Conservation (phyloP, 2,329 filamentous ascomycete genomes). For the Parasarocladium wereldwijsianum region DNA sequence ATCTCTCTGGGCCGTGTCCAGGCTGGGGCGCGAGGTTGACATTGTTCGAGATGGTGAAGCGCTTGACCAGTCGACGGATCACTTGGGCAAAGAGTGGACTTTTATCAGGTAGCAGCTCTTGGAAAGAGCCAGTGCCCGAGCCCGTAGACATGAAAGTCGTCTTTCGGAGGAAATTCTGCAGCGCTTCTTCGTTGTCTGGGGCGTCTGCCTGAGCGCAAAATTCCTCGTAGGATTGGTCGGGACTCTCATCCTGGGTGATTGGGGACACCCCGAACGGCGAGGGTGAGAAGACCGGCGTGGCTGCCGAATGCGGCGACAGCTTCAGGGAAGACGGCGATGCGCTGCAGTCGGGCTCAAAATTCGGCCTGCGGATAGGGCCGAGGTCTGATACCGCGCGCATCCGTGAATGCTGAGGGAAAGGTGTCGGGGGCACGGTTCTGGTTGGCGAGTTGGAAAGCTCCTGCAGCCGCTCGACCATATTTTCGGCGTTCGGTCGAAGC, state of each 20-base stretch:
- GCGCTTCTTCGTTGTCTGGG: constrained; percentile 8
- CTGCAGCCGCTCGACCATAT: constrained; percentile 36
- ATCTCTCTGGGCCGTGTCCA: constrained; percentile 8
- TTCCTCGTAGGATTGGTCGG: constrained; percentile 3
- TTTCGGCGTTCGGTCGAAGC: constrained; percentile 34
- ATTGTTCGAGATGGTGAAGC: constrained; percentile 17
- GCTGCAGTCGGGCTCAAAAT: constrained; percentile 1
- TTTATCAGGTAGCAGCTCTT: constrained; percentile 17
- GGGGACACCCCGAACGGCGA: background rate
- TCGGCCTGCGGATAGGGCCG: too few species aligned
- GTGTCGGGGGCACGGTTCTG: constrained; percentile 8
- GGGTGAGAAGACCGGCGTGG: constrained; percentile 1
- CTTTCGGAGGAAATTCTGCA: constrained; percentile 16
- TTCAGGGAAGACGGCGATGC: background rate
- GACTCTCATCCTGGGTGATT: background rate
- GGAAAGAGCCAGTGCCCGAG: constrained; percentile 21
- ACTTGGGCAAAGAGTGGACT: constrained; percentile 18
- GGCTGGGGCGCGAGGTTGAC: constrained; percentile 10
- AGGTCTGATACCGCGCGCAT: constrained; percentile 6
- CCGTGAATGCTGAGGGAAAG: background rate
- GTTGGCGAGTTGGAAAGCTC: constrained; percentile 25
- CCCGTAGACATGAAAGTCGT: constrained; percentile 22
- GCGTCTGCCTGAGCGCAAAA: background rate
- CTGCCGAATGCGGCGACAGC: constrained; percentile 1
- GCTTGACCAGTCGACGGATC: constrained; percentile 23